Percentiles rank a stretch among this genome's conserved stretches.
These are phyloP conservation scores for Solanum pinnatisectum DNA, from an alignment of 257 asterid genomes.

Conservation along the genomic window DNA sequence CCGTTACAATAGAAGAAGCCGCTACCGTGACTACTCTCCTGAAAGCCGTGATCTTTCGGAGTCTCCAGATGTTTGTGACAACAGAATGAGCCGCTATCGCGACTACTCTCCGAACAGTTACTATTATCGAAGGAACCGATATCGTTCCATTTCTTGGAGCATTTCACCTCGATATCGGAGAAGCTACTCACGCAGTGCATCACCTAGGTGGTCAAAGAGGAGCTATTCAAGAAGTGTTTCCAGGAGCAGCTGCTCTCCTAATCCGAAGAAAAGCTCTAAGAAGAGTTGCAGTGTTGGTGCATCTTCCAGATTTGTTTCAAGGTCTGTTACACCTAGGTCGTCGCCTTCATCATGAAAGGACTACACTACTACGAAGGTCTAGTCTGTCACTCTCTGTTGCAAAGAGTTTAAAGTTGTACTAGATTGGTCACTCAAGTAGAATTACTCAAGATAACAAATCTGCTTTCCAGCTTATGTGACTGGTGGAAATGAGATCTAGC, in stretches of 20 bases:
- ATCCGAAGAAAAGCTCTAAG: slow-evolving; percentile 12
- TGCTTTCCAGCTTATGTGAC: background rate
- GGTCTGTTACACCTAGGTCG: slow-evolving; percentile 25
- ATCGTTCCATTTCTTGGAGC: slow-evolving; percentile 3
- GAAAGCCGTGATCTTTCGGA: slow-evolving; percentile 13
- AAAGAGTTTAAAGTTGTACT: background rate
- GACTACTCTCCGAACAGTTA: background rate
- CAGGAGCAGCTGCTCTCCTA: slow-evolving; percentile 17
- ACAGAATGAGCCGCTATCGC: background rate
- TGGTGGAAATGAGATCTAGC: background rate
- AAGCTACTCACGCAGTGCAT: slow-evolving; percentile 26
- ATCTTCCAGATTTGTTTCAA: slow-evolving; percentile 33
- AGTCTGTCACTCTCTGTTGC: background rate
- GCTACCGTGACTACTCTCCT: slow-evolving; percentile 3
- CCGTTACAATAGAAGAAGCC: slow-evolving; percentile 16
- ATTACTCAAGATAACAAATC: background rate
- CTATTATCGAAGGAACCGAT: background rate
- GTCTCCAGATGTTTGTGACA: slow-evolving; percentile 1
- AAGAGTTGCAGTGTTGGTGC: slow-evolving; percentile 38
- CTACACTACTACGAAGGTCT: background rate
- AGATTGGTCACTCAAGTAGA: background rate
- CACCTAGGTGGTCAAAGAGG: slow-evolving; percentile 25
- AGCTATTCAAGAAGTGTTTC: slow-evolving; percentile 42
- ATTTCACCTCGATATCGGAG: slow-evolving; percentile 15
- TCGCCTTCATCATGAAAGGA: slow-evolving; percentile 9